Conservation (phyloP, 805 yeast genomes). For the Kodamaea leandrae region DNA sequence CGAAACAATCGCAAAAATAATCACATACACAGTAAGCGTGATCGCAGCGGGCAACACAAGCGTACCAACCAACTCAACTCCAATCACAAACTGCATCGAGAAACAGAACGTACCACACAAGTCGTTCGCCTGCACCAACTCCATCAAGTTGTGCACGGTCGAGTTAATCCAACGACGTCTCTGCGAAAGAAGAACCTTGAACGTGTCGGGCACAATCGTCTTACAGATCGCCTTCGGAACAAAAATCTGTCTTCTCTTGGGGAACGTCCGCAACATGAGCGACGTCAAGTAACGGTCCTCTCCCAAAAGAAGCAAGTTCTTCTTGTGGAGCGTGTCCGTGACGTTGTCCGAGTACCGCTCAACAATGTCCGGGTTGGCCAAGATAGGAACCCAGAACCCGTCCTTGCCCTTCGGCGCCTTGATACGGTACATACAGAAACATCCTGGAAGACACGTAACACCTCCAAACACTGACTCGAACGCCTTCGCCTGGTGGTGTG, state of each 20-base stretch:
- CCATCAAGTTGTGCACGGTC: constrained; percentile 89
- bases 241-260: constrained; percentile 82
- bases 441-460: constrained; percentile 94
- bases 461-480: constrained; percentile 94
- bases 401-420: constrained; percentile 77
- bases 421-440: constrained; percentile 89
- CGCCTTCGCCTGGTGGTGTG: constrained; percentile 93
- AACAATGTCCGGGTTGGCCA: constrained; percentile 91
- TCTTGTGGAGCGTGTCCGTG: constrained; percentile 77
- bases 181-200: constrained; percentile 78
- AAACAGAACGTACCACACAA: constrained; percentile 93
- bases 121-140: constrained; percentile 77
- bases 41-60: constrained; percentile 87
- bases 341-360: constrained; percentile 88
- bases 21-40: constrained; percentile 75
- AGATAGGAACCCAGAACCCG: constrained; percentile 85
- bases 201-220: constrained; percentile 83
- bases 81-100: constrained; percentile 90
- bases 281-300: constrained; percentile 87
- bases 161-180: constrained; percentile 97
- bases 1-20: constrained; percentile 65
- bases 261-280: constrained; percentile 83
- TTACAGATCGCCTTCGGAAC: constrained; percentile 91
- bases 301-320: constrained; percentile 80
- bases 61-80: constrained; percentile 82